These are phyloP conservation scores for Colletotrichum theobromicola DNA, from an alignment of 2,329 filamentous ascomycete genomes.

Conservation along the genomic window DNA sequence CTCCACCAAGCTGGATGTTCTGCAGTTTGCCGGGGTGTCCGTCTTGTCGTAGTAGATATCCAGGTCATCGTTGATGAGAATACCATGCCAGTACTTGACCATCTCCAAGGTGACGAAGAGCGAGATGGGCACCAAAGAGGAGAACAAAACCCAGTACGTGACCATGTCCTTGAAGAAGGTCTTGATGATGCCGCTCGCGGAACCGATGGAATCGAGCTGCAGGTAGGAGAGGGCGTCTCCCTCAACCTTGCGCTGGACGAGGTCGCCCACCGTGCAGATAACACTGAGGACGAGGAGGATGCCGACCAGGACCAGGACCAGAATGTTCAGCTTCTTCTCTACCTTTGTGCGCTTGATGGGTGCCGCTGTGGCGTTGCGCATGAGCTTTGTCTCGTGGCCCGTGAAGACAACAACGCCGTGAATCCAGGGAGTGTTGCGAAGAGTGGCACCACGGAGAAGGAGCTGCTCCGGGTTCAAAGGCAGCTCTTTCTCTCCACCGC, in stretches of 20 bases:
- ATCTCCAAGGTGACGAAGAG: conserved; percentile 97
- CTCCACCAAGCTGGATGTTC: conserved; percentile 95
- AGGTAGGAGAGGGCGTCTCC: conserved; percentile 74
- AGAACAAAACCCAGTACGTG: conserved; percentile 98
- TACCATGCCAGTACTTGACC: conserved; percentile 98
- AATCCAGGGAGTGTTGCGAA: conserved; percentile 96
- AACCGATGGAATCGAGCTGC: conserved; percentile 65
- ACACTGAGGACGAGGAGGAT: conserved; percentile 86
- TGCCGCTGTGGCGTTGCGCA: conserved; percentile 96
- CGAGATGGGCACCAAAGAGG: conserved; percentile 94
- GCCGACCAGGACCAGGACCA: conserved; percentile 87
- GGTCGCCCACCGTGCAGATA: conserved; percentile 88
- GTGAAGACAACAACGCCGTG: conserved; percentile 97
- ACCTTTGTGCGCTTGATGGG: conserved; percentile 98
- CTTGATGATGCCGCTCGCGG: conserved; percentile 59
- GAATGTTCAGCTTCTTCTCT: conserved; percentile 89
- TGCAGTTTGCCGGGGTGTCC: conserved; percentile 93
- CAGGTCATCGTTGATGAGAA: conserved; percentile 94
- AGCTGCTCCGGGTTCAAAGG: conserved; percentile 91
- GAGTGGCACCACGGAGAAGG: conserved; percentile 87
- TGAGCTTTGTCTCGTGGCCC: conserved; percentile 97
- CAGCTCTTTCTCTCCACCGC: conserved; percentile 91
- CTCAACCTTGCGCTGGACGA: conserved; percentile 75
- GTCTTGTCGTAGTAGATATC: conserved; percentile 98
- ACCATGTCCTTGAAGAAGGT: conserved; percentile 95